Percentiles rank a stretch among this genome's conserved stretches.
Evolutionary conservation across 176 grass and related monocot species (phyloP).

Genomic region (Triticum turgidum): DNA sequence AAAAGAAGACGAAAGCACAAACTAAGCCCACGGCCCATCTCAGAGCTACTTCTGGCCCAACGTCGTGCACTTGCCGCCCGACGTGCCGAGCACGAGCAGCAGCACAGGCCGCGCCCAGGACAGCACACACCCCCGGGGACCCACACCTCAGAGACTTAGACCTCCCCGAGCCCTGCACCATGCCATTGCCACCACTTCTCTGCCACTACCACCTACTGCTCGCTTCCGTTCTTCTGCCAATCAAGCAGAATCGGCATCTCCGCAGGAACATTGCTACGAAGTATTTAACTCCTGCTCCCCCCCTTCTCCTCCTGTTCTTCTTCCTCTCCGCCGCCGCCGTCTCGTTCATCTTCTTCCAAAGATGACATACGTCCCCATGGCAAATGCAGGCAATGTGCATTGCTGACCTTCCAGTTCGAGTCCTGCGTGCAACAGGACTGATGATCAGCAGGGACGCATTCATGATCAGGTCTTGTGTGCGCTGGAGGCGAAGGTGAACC

Average conservation of each 20-base stretch:
- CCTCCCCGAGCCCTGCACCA: background rate
- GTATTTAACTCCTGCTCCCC: background rate
- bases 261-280: background rate
- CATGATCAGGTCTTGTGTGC: background rate
- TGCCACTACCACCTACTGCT: slow-evolving; percentile 26
- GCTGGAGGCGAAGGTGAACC: background rate
- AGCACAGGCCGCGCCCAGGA: background rate
- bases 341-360: background rate
- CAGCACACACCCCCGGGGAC: too few species aligned
- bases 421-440: background rate
- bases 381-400: background rate
- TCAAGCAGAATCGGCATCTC: background rate
- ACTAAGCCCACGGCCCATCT: background rate
- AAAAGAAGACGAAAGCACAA: background rate
- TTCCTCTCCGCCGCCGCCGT: background rate
- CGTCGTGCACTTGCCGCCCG: background rate
- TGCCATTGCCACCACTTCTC: slow-evolving; percentile 16
- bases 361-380: background rate
- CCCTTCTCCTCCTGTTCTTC: background rate
- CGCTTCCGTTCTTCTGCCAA: background rate
- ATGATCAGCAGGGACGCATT: background rate
- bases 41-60: background rate
- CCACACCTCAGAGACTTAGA: background rate
- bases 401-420: background rate
- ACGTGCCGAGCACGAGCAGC: slow-evolving; percentile 37